Evolutionary conservation across 805 yeast species (phyloP), one percentile per base, ranked within the genome.

Genomic region (Metschnikowia matae): DNA sequence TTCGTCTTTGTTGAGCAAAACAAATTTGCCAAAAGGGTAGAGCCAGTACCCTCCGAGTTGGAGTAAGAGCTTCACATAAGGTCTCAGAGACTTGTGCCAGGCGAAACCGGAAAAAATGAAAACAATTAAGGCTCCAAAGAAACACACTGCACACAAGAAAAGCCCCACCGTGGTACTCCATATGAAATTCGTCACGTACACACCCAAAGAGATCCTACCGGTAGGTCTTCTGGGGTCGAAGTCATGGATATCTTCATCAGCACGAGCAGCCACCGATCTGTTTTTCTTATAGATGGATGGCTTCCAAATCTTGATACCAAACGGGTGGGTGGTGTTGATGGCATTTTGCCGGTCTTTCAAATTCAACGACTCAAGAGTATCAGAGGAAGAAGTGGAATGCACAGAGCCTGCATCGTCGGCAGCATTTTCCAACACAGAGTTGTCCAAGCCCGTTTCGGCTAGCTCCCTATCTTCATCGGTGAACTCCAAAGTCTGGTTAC

Each of bases 261-360:
- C 97, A 51, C 89, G 84, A 38, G 83, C 77, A 58, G 94, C 94
- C 32, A 94, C 97, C 3, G 97, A 88, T 61, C 99, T 83, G 52
- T 80, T 79, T 67, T 94, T 94, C 66, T 94, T 94, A 70, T 94
- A 94, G 49, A 94, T 73, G 2, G 98, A 97, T 1, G 99, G 99
- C 63, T 94, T 94, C 99, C 99, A 94, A 60, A 94, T 89, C 66
- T 96, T 85, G 42, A 94, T 92, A 77, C 99, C 99, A 62, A 94
- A 94, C 0, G 99, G 99, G 73, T 94, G 99, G 4, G 97, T 90
- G 47, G 87, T 84, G 64, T 94, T 94, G 64, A 94, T 94, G 14
- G 99, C 99, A 59, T 88, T 91, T 67, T 94, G 99, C 56, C 97
- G 83, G 58, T 91, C 96, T 53, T 94, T 77, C 48, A 92, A 75